Evolutionary conservation across 2,329 filamentous ascomycete species (phyloP).

Genomic region (Lachnum nothofagi): DNA sequence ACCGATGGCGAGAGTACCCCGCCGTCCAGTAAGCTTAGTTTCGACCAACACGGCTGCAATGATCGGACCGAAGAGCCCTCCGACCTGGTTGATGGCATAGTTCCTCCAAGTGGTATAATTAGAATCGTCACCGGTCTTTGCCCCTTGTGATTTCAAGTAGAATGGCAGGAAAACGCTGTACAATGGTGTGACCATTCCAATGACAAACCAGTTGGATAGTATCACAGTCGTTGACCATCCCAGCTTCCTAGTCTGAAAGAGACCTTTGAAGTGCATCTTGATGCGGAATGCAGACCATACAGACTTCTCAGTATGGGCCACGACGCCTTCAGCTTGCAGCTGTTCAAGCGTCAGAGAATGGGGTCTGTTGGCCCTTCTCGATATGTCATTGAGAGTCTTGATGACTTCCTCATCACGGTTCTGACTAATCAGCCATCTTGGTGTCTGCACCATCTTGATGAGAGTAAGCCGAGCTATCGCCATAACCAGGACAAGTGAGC

Average conservation of each 20-base stretch:
- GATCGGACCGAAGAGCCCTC: conserved; percentile 7
- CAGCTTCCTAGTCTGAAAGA: conserved; percentile 32
- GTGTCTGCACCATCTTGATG: conserved; percentile 22
- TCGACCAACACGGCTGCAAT: conserved; percentile 8
- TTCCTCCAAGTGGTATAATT: conserved; percentile 5
- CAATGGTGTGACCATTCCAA: conserved; percentile 50
- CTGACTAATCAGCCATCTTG: conserved; percentile 3
- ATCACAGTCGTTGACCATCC: conserved; percentile 48
- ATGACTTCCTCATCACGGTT: conserved; percentile 8
- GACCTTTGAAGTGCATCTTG: conserved; percentile 41
- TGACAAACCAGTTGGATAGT: conserved; percentile 49
- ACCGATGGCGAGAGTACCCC: conserved; percentile 7
- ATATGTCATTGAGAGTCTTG: background rate
- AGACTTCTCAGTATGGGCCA: conserved; percentile 4
- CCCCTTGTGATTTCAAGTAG: conserved; percentile 44
- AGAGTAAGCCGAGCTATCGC: conserved; percentile 27
- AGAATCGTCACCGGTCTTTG: background rate
- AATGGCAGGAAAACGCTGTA: conserved; percentile 54
- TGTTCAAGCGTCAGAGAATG: conserved; percentile 15
- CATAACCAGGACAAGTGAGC: conserved; percentile 42
- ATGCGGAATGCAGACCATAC: conserved; percentile 13
- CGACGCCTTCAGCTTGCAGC: background rate
- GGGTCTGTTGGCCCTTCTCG: background rate
- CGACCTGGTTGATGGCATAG: conserved; percentile 6
- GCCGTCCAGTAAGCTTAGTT: conserved; percentile 1